Conservation (phyloP, 2,329 filamentous ascomycete genomes). For the Stachybotrys elegans region DNA sequence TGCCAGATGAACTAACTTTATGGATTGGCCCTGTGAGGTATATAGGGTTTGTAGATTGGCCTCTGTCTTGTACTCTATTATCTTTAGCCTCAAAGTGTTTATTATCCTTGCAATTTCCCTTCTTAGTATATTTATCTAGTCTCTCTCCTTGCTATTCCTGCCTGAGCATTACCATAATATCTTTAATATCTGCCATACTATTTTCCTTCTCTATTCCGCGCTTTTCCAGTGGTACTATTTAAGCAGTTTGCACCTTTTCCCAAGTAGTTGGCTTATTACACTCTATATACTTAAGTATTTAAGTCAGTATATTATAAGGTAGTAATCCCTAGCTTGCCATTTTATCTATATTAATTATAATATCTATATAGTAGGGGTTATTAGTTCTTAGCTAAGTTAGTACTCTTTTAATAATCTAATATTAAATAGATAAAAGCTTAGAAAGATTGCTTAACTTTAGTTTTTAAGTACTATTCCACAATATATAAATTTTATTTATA, state of each 20-base stretch:
- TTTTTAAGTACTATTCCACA: background rate
- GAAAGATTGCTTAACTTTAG: background rate
- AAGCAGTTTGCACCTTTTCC: conserved; percentile 2
- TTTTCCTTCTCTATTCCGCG: background rate
- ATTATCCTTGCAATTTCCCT: too few relatives aligned
- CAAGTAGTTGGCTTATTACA: background rate
- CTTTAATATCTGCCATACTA: conserved; percentile 1
- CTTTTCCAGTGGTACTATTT: conserved; percentile 1
- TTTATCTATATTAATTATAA: conserved; percentile 3
- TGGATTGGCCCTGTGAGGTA: too few relatives aligned
- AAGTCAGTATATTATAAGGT: background rate
- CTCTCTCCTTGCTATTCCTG: too few relatives aligned
- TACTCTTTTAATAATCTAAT: background rate
- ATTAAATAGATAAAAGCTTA: conserved; percentile 4
- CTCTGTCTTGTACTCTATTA: too few relatives aligned
- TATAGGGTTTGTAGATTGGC: too few relatives aligned
- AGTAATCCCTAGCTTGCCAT: conserved; percentile 2
- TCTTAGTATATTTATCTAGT: too few relatives aligned
- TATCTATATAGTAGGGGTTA: conserved; percentile 2
- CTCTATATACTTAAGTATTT: background rate
- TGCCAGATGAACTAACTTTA: too few relatives aligned
- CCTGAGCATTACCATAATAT: too few relatives aligned
- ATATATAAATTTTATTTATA: too few relatives aligned
- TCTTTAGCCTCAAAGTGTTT: too few relatives aligned
- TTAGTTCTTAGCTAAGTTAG: conserved; percentile 2